Percentiles rank a stretch among this genome's conserved stretches.
Conservation (phyloP, 2,329 filamentous ascomycete genomes). For the Colletotrichum costaricense region DNA sequence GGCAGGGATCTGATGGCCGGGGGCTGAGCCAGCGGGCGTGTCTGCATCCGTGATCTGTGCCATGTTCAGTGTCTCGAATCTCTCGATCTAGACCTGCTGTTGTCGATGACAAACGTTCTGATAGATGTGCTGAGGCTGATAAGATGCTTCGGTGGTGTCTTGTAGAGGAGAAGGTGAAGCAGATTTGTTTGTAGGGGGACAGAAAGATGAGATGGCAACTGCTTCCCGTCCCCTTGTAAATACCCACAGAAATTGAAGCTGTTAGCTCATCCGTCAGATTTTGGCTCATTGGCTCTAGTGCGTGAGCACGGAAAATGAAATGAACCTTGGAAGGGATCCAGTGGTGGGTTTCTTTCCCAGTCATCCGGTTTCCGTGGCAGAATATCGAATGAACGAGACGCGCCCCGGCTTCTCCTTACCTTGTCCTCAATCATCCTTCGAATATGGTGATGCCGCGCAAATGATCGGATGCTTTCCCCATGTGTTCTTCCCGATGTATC, state of each 20-base stretch:
- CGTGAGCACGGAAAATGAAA: not conserved
- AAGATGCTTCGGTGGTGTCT: not conserved
- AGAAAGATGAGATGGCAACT: not conserved
- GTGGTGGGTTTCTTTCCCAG: not conserved
- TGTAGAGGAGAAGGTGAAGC: not conserved
- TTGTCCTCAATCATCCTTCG: not conserved
- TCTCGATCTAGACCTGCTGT: not conserved
- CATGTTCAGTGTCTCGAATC: not conserved
- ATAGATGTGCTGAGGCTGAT: not conserved
- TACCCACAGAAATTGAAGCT: not conserved
- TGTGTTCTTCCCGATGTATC: not conserved
- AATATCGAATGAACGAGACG: not conserved
- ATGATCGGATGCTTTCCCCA: not conserved
- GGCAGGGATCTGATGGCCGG: conserved; percentile 4
- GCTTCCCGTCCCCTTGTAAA: not conserved
- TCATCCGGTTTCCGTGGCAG: not conserved
- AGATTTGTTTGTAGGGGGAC: not conserved
- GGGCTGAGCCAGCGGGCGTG: not conserved
- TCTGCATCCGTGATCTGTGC: not conserved
- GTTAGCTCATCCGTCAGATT: not conserved
- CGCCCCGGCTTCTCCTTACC: not conserved
- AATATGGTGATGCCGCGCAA: not conserved
- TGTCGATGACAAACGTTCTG: not conserved
- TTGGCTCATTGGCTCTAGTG: not conserved
- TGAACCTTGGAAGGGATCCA: not conserved